These are phyloP conservation scores for Erythrophleum ivorense DNA, from an alignment of 331 rosid species.

Conservation along the genomic window DNA sequence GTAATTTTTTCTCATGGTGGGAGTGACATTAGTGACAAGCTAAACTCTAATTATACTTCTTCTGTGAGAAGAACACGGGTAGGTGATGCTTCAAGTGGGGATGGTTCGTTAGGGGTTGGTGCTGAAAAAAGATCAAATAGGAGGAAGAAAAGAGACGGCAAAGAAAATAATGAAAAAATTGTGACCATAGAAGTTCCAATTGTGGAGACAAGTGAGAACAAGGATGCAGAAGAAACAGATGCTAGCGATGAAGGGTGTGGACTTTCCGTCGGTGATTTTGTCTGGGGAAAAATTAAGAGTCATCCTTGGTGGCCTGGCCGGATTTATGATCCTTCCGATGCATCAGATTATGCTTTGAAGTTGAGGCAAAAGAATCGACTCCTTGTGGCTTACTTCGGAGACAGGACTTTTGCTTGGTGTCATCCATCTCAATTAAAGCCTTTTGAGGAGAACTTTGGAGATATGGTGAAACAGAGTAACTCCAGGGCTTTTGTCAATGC, in stretches of 20 bases:
- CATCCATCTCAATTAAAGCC: constrained; percentile 71
- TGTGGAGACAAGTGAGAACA: constrained; percentile 47
- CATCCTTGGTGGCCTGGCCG: constrained; percentile 91
- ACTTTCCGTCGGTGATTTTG: constrained; percentile 70
- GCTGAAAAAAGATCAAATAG: constrained; percentile 12
- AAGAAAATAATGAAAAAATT: constrained; percentile 33
- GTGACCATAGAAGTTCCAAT: constrained; percentile 49
- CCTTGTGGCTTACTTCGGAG: constrained; percentile 80
- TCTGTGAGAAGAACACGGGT: constrained; percentile 29
- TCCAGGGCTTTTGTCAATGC: constrained; percentile 59
- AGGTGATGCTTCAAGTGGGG: constrained; percentile 25
- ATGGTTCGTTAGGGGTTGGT: neutral
- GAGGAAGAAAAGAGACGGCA: constrained; percentile 11
- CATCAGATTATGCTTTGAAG: constrained; percentile 63
- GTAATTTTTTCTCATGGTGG: constrained; percentile 19
- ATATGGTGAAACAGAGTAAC: constrained; percentile 63
- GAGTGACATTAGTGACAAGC: constrained; percentile 35
- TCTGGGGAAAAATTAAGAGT: constrained; percentile 83
- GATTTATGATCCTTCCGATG: constrained; percentile 64
- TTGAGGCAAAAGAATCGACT: constrained; percentile 51
- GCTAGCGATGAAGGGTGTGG: constrained; percentile 42
- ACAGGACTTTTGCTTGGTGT: constrained; percentile 83
- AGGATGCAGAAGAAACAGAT: constrained; percentile 46
- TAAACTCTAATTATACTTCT: constrained; percentile 21
- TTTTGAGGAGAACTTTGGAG: constrained; percentile 64